Conservation (phyloP, 257 asterid species). For the Phtheirospermum japonicum region DNA sequence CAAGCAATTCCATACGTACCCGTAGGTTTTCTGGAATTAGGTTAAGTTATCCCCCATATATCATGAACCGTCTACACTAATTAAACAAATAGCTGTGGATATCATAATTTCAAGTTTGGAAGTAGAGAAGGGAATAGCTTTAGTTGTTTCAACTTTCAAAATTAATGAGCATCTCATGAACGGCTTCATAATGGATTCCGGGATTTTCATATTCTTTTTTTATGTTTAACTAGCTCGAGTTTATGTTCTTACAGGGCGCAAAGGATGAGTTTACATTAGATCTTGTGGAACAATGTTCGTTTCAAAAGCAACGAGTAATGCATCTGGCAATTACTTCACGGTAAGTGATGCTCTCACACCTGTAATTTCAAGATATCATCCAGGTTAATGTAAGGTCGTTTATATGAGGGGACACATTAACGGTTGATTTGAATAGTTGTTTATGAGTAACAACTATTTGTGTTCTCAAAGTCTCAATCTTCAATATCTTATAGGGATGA, state of each 20-base stretch:
- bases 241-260: conserved; percentile 59
- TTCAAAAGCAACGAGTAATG: conserved; percentile 80
- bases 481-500: conserved; percentile 36
- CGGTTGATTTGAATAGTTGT: conserved; percentile 10
- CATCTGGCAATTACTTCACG: conserved; percentile 83
- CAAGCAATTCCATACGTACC: background rate
- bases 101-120: conserved; percentile 7
- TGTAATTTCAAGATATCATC: conserved; percentile 12
- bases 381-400: background rate
- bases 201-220: background rate
- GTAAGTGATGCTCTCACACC: conserved; percentile 35
- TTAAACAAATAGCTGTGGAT: background rate
- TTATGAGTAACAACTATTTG: conserved; percentile 4
- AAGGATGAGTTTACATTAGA: conserved; percentile 96
- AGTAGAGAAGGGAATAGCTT: background rate
- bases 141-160: conserved; percentile 7
- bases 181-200: conserved; percentile 11
- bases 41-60: background rate
- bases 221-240: conserved; percentile 16
- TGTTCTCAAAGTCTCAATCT: background rate
- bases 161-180: conserved; percentile 17
- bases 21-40: conserved; percentile 7
- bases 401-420: conserved; percentile 16
- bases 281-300: conserved; percentile 85
- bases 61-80: background rate